Conservation (phyloP, 2,329 filamentous ascomycete genomes). For the Cladosporium velox region DNA sequence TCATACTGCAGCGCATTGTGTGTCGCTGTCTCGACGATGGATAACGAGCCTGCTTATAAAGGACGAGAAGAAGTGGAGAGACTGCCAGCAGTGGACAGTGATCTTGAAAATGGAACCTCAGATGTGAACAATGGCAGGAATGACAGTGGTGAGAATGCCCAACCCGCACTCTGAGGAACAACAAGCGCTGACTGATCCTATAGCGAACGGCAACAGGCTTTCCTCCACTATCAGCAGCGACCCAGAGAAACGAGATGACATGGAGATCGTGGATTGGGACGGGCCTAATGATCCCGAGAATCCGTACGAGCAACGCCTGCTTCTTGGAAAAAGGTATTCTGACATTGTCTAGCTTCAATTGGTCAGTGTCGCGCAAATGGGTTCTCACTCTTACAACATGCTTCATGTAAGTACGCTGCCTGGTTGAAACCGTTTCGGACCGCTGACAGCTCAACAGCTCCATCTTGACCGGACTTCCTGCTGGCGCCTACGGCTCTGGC, state of each 20-base stretch:
- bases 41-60: neutral
- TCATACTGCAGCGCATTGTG: neutral
- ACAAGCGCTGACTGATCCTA: neutral
- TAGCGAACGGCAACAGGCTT: neutral
- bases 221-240: constrained; percentile 4
- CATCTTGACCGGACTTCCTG: constrained; percentile 33
- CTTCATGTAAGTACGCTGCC: constrained; percentile 25
- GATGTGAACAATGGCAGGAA: neutral
- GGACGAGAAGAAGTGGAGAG: constrained; percentile 23
- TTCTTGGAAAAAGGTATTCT: neutral
- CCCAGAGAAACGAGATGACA: neutral
- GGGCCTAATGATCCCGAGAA: constrained; percentile 30
- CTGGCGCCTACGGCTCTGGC: constrained; percentile 34
- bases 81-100: constrained; percentile 12
- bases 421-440: neutral
- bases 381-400: constrained; percentile 34
- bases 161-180: too few relatives aligned
- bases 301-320: constrained; percentile 36
- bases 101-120: neutral
- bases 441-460: constrained; percentile 29
- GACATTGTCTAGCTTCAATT: constrained; percentile 29
- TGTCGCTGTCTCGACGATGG: neutral
- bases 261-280: constrained; percentile 26
- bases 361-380: constrained; percentile 34
- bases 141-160: neutral